Percentiles rank a stretch among this genome's conserved stretches.
Evolutionary conservation across 2,329 filamentous ascomycete species (phyloP).

Genomic region (Aspergillus niger): DNA sequence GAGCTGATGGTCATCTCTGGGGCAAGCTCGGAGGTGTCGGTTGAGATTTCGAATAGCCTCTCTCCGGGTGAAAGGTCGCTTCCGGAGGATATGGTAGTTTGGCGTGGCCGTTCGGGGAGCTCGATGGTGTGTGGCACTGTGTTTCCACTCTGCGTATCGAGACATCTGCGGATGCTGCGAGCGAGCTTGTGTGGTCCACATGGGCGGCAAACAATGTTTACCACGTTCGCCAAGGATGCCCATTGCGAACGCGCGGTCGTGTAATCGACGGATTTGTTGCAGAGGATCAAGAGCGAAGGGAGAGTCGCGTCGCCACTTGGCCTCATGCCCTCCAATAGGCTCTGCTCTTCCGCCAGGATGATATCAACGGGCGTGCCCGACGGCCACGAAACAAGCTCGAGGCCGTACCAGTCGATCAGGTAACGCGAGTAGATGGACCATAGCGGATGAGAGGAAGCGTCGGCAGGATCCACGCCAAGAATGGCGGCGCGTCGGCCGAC

Average conservation of each 20-base stretch:
- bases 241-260: constrained; percentile 30
- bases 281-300: constrained; percentile 41
- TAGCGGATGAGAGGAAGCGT: constrained; percentile 20
- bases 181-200: constrained; percentile 47
- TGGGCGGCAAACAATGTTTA: constrained; percentile 43
- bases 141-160: constrained; percentile 22
- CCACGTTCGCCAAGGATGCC: constrained; percentile 32
- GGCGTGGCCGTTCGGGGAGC: constrained; percentile 14
- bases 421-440: constrained; percentile 35
- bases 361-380: constrained; percentile 33
- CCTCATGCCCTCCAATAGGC: constrained; percentile 26
- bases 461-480: constrained; percentile 27
- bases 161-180: constrained; percentile 36
- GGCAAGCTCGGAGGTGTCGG: constrained; percentile 3
- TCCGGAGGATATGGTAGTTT: not conserved
- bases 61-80: not conserved
- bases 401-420: constrained; percentile 40
- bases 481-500: constrained; percentile 32
- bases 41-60: not conserved
- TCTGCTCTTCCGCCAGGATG: constrained; percentile 37
- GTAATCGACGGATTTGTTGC: constrained; percentile 40
- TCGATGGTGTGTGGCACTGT: constrained; percentile 14
- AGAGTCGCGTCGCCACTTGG: constrained; percentile 19
- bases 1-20: constrained; percentile 1
- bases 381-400: constrained; percentile 37